Evolutionary conservation across 2,329 filamentous ascomycete genomes (phyloP), one percentile per base, ranked within the genome.

Genomic region (Trichophyton schoenleinii): DNA sequence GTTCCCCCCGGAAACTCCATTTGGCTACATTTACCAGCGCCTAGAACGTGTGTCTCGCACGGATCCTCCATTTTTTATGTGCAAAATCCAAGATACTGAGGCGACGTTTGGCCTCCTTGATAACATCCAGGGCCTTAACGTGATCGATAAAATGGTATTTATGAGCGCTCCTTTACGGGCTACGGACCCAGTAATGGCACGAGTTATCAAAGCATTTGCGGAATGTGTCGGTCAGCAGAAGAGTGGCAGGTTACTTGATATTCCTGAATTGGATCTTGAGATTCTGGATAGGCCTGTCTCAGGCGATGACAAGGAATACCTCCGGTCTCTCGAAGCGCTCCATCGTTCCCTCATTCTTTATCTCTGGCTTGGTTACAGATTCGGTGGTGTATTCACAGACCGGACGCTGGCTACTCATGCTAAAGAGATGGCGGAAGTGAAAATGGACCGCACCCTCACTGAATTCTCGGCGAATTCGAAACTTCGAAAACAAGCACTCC

Each of bases 291-390:
- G 76, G 28, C 68, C 75, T 0, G 71, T 78, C 1, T 75, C 74
- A 0, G 71, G 71, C 0, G 71, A 73, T 13, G 52, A 55, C 3
- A 75, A 80, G 60, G 71, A 77, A 0, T 89, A 90, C 66, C 79
- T 99, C 9, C 77, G 78, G 60, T 74, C 79, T 7, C 78, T 97
- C 20, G 94, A 99, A 72, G 72, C 77, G 2, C 79, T 99, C 15
- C 94, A 99, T 75, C 88, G 89, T 68, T 80, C 84, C 31, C 77
- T 99, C 42, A 89, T 92, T 52, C 77, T 91, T 55, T 99, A 97
- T 70, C 80, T 95, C 1, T 99, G 94, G 94, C 79, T 99, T 15
- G 92, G 88, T 67, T 97, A 92, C 73, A 86, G 92, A 5, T 95
- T 92, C 72, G 80, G 84, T 2, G 88, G 89, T 57, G 80, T 95